A percentile compares a stretch with the other conserved stretches of the same genome.
Evolutionary conservation across 1,284 basidiomycete species (phyloP).

Genomic region (Pseudozyma hubeiensis): DNA sequence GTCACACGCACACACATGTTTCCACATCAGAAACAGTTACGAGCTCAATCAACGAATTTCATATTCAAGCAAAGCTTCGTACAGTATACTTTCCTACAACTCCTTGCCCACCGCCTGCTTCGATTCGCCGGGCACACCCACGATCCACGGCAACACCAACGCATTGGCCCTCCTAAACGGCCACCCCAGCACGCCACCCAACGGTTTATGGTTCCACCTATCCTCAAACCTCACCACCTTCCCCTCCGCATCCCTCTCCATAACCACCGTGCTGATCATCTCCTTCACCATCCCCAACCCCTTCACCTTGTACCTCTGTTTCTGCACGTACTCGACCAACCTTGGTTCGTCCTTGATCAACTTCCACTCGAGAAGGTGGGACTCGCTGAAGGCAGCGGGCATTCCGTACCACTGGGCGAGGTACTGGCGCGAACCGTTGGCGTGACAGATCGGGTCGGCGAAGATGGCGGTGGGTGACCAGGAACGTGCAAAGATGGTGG

Average conservation of each 20-base stretch:
- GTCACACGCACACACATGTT: no score
- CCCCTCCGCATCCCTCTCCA: slow-evolving; percentile 76
- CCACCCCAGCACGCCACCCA: slow-evolving; percentile 16
- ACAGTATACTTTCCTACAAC: not conserved
- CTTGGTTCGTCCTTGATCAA: slow-evolving; percentile 73
- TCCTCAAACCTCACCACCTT: slow-evolving; percentile 76
- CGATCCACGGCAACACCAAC: slow-evolving; percentile 16
- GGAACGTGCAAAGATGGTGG: slow-evolving; percentile 74
- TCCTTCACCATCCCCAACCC: slow-evolving; percentile 72
- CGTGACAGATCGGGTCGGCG: slow-evolving; percentile 70
- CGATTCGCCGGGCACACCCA: slow-evolving; percentile 24
- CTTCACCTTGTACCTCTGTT: slow-evolving; percentile 73
- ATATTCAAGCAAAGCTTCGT: not conserved
- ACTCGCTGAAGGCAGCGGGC: slow-evolving; percentile 75
- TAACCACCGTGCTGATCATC: slow-evolving; percentile 75
- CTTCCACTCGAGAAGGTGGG: slow-evolving; percentile 71
- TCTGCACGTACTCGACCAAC: slow-evolving; percentile 75
- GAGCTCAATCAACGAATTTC: not conserved
- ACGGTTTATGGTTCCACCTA: slow-evolving; percentile 72
- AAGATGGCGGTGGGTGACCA: slow-evolving; percentile 76
- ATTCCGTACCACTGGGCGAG: slow-evolving; percentile 75
- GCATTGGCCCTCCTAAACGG: slow-evolving; percentile 42
- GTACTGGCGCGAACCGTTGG: slow-evolving; percentile 22
- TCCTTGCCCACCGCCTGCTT: slow-evolving; percentile 13
- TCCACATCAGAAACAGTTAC: no score